Percentiles rank a stretch among this genome's conserved stretches.
phyloP scores from a whole-genome alignment of 805 yeast species.

The Lipomyces starkeyi region DNA sequence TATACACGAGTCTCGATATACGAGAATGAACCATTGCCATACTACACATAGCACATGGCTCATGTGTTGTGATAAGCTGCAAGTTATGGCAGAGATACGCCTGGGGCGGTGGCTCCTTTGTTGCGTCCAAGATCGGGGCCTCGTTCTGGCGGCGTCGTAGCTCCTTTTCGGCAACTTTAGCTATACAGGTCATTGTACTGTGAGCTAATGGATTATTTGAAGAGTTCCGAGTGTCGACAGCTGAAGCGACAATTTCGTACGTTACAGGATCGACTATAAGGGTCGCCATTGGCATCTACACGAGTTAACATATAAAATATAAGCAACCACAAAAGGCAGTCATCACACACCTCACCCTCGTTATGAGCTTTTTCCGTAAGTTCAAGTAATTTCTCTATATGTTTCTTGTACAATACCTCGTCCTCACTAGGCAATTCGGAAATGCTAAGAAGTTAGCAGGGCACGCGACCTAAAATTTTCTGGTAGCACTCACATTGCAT shows the following conservation, averaged over 20 bases:
- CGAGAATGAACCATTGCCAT: conserved; percentile 97
- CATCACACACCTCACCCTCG: conserved; percentile 16
- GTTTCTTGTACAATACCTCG: conserved; percentile 50
- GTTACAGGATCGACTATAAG: conserved; percentile 65
- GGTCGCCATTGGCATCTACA: conserved; percentile 59
- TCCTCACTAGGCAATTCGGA: conserved; percentile 59
- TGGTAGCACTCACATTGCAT: conserved; percentile 40
- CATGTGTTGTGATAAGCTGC: conserved; percentile 87
- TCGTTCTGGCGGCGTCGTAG: conserved; percentile 47
- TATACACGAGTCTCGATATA: conserved; percentile 68
- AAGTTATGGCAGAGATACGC: conserved; percentile 75
- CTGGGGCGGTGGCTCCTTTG: conserved; percentile 21
- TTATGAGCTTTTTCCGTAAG: conserved; percentile 39
- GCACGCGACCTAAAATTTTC: neutral
- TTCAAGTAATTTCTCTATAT: conserved; percentile 44
- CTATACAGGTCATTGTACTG: conserved; percentile 75
- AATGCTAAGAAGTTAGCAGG: conserved; percentile 56
- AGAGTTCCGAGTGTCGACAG: conserved; percentile 50
- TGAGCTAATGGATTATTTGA: conserved; percentile 65
- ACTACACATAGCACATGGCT: conserved; percentile 95
- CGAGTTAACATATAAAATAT: neutral
- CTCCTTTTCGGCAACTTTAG: conserved; percentile 64
- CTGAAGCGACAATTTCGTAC: conserved; percentile 50
- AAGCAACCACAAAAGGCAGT: neutral
- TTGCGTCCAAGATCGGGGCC: neutral